phyloP scores from a whole-genome alignment of 1,284 basidiomycete genomes.

The Cutaneotrichosporon daszewskae region DNA sequence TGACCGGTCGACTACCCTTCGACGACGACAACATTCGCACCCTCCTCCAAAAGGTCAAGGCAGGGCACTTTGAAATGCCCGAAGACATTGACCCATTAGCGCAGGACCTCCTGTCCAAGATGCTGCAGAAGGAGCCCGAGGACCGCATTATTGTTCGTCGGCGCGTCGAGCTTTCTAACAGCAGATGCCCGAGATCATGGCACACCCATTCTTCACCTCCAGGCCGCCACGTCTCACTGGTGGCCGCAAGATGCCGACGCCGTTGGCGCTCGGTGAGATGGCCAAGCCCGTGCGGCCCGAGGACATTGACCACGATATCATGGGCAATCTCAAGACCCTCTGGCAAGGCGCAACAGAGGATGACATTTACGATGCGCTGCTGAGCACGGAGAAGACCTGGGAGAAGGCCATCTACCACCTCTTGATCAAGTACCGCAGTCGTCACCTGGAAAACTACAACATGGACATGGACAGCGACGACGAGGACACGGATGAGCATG shows the following conservation, averaged over 20 bases:
- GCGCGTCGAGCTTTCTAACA: too few species aligned
- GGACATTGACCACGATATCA: slow-evolving; percentile 81
- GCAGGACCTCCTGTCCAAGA: slow-evolving; percentile 73
- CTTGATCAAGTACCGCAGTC: slow-evolving; percentile 68
- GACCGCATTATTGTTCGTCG: slow-evolving; percentile 84
- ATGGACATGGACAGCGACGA: slow-evolving; percentile 49
- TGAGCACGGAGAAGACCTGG: slow-evolving; percentile 64
- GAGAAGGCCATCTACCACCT: slow-evolving; percentile 90
- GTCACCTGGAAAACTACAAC: slow-evolving; percentile 61
- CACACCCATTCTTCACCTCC: slow-evolving; percentile 82
- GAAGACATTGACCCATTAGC: slow-evolving; percentile 68
- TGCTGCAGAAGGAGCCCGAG: slow-evolving; percentile 79
- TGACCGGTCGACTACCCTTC: slow-evolving; percentile 88
- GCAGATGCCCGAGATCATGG: slow-evolving; percentile 77
- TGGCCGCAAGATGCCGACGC: slow-evolving; percentile 56
- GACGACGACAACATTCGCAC: slow-evolving; percentile 69
- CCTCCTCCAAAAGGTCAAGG: slow-evolving; percentile 76
- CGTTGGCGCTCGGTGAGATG: slow-evolving; percentile 63
- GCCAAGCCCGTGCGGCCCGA: slow-evolving; percentile 60
- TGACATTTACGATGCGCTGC: slow-evolving; percentile 64
- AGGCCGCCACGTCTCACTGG: slow-evolving; percentile 55
- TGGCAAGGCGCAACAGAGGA: slow-evolving; percentile 74
- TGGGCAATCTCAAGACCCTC: slow-evolving; percentile 82
- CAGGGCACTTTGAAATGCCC: slow-evolving; percentile 80
- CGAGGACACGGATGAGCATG: slow-evolving; percentile 15